Conservation (phyloP, 2,329 filamentous ascomycete genomes). For the Coniochaeta hoffmannii region DNA sequence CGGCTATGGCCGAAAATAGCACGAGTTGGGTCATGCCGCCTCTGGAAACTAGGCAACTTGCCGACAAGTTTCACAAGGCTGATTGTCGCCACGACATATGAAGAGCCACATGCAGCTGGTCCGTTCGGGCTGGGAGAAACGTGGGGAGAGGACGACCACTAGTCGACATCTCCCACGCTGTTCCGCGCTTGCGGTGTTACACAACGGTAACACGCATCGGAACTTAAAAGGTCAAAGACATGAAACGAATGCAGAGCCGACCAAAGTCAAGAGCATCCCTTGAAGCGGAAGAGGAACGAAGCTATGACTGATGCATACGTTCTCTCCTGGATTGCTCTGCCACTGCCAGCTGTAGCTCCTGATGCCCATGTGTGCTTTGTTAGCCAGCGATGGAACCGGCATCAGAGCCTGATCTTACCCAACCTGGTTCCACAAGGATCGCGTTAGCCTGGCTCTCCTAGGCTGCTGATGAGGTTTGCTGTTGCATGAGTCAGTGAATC, state of each 20-base stretch:
- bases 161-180: neutral
- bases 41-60: neutral
- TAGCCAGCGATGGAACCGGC: neutral
- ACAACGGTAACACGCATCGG: neutral
- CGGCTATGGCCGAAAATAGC: neutral
- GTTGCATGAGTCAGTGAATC: too few relatives aligned
- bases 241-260: too few relatives aligned
- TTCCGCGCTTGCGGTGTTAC: neutral
- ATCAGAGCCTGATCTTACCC: neutral
- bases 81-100: neutral
- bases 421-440: neutral
- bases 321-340: neutral
- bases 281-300: neutral
- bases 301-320: neutral
- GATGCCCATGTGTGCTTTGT: too few relatives aligned
- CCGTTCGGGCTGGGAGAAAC: constrained; percentile 1
- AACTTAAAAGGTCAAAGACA: neutral
- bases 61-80: neutral
- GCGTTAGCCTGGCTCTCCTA: too few relatives aligned
- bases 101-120: neutral
- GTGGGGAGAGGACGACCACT: neutral
- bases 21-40: neutral
- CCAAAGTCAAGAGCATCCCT: neutral
- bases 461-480: too few relatives aligned
- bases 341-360: neutral